Conservation (phyloP, 2,329 filamentous ascomycete genomes). For the Curvularia spicifera region DNA sequence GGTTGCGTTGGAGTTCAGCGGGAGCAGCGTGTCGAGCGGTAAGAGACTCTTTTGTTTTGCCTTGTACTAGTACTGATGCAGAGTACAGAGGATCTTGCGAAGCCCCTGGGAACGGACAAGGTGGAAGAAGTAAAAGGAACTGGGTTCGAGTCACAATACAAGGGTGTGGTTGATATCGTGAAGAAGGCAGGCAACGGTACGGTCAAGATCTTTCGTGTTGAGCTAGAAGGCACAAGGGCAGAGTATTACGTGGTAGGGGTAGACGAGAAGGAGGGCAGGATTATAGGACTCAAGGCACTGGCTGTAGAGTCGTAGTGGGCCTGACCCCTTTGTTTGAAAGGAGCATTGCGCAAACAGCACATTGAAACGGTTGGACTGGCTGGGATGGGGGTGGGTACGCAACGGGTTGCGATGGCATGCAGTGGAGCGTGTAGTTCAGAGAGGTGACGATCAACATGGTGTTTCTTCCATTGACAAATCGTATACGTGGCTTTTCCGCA, state of each 20-base stretch:
- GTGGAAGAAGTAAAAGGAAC: slow-evolving; percentile 71
- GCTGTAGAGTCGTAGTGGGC: slow-evolving; percentile 66
- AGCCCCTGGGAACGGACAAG: slow-evolving; percentile 66
- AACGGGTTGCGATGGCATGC: slow-evolving; percentile 6
- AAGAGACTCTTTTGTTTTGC: slow-evolving; percentile 25
- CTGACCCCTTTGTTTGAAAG: background rate
- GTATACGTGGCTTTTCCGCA: background rate
- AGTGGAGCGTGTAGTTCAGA: slow-evolving; percentile 5
- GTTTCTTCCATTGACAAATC: background rate
- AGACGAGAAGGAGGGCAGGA: slow-evolving; percentile 62
- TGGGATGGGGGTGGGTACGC: slow-evolving; percentile 10
- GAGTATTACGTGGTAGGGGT: slow-evolving; percentile 83
- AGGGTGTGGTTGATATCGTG: slow-evolving; percentile 71
- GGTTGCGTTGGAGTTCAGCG: slow-evolving; percentile 70
- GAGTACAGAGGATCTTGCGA: slow-evolving; percentile 69
- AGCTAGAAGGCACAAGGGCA: slow-evolving; percentile 65
- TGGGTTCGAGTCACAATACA: slow-evolving; percentile 79
- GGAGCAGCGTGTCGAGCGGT: slow-evolving; percentile 63
- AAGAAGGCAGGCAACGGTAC: slow-evolving; percentile 69
- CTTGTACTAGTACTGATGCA: slow-evolving; percentile 14
- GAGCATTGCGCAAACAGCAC: slow-evolving; percentile 11
- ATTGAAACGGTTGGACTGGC: slow-evolving; percentile 12
- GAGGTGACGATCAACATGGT: slow-evolving; percentile 3
- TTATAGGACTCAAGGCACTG: slow-evolving; percentile 81
- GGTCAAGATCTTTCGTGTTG: slow-evolving; percentile 76